phyloP scores from a whole-genome alignment of 441 rosid species.

The Euphorbia celastroides region DNA sequence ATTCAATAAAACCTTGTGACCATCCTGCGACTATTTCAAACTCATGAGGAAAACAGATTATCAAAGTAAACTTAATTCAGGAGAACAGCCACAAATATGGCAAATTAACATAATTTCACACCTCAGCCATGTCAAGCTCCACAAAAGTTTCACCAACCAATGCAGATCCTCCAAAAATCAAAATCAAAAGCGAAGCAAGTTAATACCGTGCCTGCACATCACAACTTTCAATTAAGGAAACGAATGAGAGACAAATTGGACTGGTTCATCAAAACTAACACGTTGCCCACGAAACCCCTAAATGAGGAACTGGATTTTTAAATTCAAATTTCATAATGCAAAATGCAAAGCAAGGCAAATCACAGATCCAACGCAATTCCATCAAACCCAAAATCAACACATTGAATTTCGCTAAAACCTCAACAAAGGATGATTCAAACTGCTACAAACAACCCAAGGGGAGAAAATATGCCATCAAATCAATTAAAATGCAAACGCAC shows the following conservation, averaged over 20 bases:
- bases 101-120: constrained; percentile 11
- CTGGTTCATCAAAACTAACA: too few relatives aligned
- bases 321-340: not conserved
- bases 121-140: constrained; percentile 59
- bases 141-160: constrained; percentile 6
- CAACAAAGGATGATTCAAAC: not conserved
- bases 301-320: not conserved
- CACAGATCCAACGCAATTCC: constrained; percentile 3
- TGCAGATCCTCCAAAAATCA: constrained; percentile 15
- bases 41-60: not conserved
- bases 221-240: not conserved
- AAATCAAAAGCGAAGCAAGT: not conserved
- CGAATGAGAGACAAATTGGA: too few relatives aligned
- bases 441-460: not conserved
- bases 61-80: not conserved
- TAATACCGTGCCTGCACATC: not conserved
- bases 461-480: not conserved
- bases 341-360: not conserved
- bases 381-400: not conserved
- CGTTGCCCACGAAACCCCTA: not conserved
- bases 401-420: not conserved
- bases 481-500: not conserved
- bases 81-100: not conserved
- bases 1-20: constrained; percentile 60
- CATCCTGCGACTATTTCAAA: constrained; percentile 51